Evolutionary conservation across 2,329 filamentous ascomycete species (phyloP), one percentile per base, ranked within the genome.

Genomic region (Knufia petricola): DNA sequence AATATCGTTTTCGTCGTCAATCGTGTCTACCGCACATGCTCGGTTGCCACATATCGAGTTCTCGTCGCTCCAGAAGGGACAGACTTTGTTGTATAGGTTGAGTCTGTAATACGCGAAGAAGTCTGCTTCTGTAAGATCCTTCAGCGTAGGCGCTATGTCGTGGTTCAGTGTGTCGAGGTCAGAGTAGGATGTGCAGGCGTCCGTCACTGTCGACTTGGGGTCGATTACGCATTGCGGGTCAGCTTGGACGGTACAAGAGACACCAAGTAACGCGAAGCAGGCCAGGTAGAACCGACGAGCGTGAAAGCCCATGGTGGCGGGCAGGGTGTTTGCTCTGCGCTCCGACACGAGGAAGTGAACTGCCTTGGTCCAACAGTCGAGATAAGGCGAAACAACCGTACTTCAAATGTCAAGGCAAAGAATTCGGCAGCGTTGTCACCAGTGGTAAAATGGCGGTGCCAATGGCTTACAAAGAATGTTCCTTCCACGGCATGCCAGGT

Each of bases 81-180:
- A 98, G 68, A 79, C 81, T 67, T 92, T 95, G 67, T 94, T 85
- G 68, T 87, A 98, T 17, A 98, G 77, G 65, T 95, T 96, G 39
- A 98, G 72, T 50, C 92, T 84, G 71, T 96, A 98, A 68, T 96
- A 88, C 46, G 90, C 90, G 69, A 98, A 98, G 76, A 95, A 98
- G 68, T 98, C 92, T 65, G 90, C 94, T 59, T 79, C 79, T 0
- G 87, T 94, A 39, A 98, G 79, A 48, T 86, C 83, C 60, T 86
- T 78, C 58, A 98, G 71, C 46, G 81, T 78, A 15, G 88, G 85
- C 59, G 83, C 82, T 54, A 95, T 75, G 52, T 79, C 77, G 57
- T 74, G 68, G 68, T 96, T 98, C 47, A 98, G 74, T 34, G 75
- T 72, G 63, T 98, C 89, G 66, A 98, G 84, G 31, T 87, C 88